These are phyloP conservation scores for Trichosporon sp. DNA, from an alignment of 1,284 basidiomycete species.

Conservation along the genomic window DNA sequence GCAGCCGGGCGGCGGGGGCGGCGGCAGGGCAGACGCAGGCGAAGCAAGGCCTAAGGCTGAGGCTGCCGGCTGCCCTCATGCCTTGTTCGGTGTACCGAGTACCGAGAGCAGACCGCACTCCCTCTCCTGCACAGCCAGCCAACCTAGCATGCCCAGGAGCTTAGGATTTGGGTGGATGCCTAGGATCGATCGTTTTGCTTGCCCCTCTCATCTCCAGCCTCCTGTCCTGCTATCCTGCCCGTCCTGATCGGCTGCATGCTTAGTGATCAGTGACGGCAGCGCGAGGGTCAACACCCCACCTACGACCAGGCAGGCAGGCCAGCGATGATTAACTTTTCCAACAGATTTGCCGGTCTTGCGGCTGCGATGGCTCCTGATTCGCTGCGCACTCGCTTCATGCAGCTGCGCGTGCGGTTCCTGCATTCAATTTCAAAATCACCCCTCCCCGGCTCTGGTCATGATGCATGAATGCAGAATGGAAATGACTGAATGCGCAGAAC, in stretches of 20 bases:
- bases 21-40: not conserved
- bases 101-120: not conserved
- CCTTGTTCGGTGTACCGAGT: not conserved
- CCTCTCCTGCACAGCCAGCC: not conserved
- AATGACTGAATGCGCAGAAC: not conserved
- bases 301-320: not conserved
- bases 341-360: not conserved
- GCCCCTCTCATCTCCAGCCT: not conserved
- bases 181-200: not conserved
- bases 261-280: not conserved
- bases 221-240: not conserved
- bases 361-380: not conserved
- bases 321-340: not conserved
- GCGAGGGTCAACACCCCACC: not conserved
- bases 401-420: not conserved
- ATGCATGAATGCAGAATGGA: not conserved
- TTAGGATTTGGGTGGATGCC: not conserved
- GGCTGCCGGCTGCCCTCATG: too few relatives aligned
- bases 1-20: not conserved
- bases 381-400: not conserved
- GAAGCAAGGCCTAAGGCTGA: not conserved
- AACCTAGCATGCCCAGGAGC: not conserved
- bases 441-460: not conserved
- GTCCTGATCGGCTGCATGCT: not conserved
- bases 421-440: not conserved